Evolutionary conservation across 805 yeast species (phyloP).

Genomic region (Kodamaea neixiangensis): DNA sequence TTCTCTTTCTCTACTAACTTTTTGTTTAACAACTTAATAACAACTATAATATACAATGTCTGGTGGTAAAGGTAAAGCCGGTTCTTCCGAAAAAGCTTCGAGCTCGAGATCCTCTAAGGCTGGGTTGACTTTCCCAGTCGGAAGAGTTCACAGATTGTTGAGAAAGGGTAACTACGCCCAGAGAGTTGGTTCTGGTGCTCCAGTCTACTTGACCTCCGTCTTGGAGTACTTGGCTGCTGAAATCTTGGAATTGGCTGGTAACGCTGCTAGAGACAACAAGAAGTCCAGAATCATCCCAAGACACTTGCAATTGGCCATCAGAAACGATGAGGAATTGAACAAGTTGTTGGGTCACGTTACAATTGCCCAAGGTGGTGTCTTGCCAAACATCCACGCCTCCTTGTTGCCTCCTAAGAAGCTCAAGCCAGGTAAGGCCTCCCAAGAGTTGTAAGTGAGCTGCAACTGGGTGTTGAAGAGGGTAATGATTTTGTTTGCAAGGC

Average conservation of each 20-base stretch:
- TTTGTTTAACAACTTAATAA: neutral
- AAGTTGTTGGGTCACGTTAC: conserved; percentile 65
- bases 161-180: conserved; percentile 54
- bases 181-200: conserved; percentile 56
- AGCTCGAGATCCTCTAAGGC: conserved; percentile 52
- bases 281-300: conserved; percentile 70
- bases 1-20: neutral
- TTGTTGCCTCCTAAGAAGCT: conserved; percentile 58
- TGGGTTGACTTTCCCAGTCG: conserved; percentile 53
- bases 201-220: conserved; percentile 51
- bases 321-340: conserved; percentile 54
- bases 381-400: conserved; percentile 52
- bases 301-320: conserved; percentile 54
- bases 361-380: conserved; percentile 55
- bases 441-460: conserved; percentile 48
- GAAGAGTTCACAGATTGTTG: conserved; percentile 53
- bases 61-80: conserved; percentile 41
- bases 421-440: conserved; percentile 53
- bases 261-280: conserved; percentile 74
- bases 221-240: conserved; percentile 53
- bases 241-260: conserved; percentile 54
- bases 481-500: conserved; percentile 11
- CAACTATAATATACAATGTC: conserved; percentile 13
- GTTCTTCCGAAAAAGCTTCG: conserved; percentile 49
- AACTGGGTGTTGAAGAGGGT: conserved; percentile 6